Percentiles rank a stretch among this genome's conserved stretches.
These are phyloP conservation scores for Capsaspora owczarzaki DNA, from an alignment of 78 protist genomes.

Conservation along the genomic window DNA sequence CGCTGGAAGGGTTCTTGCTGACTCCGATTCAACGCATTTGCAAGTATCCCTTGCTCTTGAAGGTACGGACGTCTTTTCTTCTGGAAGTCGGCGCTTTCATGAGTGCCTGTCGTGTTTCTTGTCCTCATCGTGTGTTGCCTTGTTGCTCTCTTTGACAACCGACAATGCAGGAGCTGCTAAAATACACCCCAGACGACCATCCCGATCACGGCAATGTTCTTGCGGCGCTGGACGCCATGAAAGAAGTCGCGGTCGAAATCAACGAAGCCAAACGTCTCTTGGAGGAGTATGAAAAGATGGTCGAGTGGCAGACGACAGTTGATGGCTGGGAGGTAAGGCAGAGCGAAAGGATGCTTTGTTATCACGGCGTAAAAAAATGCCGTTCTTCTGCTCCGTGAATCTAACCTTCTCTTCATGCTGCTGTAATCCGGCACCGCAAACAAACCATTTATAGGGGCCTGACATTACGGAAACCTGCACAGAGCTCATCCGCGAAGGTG, in stretches of 20 bases:
- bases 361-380: not conserved
- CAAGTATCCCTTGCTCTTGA: constrained; percentile 32
- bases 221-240: not conserved
- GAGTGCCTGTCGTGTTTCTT: too few relatives aligned
- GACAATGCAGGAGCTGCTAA: not conserved
- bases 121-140: too few relatives aligned
- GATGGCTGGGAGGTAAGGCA: not conserved
- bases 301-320: not conserved
- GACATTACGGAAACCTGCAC: not conserved
- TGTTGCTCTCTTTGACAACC: not conserved
- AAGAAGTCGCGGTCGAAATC: not conserved
- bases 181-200: constrained; percentile 10
- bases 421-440: not conserved
- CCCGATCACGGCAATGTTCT: not conserved
- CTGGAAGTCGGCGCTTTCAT: not conserved
- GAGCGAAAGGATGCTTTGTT: not conserved
- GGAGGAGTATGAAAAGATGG: not conserved
- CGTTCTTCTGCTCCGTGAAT: not conserved
- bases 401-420: not conserved
- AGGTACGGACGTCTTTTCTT: not conserved
- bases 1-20: constrained; percentile 9
- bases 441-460: not conserved
- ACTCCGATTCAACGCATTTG: constrained; percentile 42
- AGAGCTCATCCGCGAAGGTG: not conserved
- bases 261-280: not conserved